Evolutionary conservation across 306 rosid species (phyloP).

Genomic region (Trifolium pratense): DNA sequence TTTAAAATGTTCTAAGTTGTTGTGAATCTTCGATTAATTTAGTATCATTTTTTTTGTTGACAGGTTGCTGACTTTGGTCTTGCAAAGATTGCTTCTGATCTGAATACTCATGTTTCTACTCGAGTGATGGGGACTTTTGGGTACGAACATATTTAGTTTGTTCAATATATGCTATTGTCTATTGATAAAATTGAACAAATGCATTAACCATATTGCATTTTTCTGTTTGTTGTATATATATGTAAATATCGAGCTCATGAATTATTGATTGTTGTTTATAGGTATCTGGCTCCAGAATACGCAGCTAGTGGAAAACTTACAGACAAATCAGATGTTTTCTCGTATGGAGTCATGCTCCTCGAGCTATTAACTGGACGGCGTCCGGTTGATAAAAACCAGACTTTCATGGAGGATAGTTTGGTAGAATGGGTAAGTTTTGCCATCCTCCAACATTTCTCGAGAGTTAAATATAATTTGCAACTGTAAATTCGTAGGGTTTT

Average conservation of each 20-base stretch:
- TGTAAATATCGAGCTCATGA: slow-evolving; percentile 32
- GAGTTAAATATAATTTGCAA: neutral
- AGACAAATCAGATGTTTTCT: slow-evolving; percentile 95
- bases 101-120: slow-evolving; percentile 92
- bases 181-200: slow-evolving; percentile 5
- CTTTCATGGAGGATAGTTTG: slow-evolving; percentile 86
- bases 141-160: slow-evolving; percentile 53
- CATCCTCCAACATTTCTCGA: slow-evolving; percentile 14
- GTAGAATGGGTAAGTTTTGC: slow-evolving; percentile 89
- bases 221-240: slow-evolving; percentile 2
- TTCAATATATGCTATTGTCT: slow-evolving; percentile 5
- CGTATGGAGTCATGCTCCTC: slow-evolving; percentile 91
- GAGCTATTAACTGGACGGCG: slow-evolving; percentile 89
- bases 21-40: neutral
- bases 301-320: slow-evolving; percentile 96
- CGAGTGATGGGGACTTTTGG: slow-evolving; percentile 99
- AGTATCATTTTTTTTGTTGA: slow-evolving; percentile 2
- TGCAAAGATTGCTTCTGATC: slow-evolving; percentile 81
- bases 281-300: slow-evolving; percentile 98
- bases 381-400: slow-evolving; percentile 73
- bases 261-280: slow-evolving; percentile 44
- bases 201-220: neutral
- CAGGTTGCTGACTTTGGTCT: slow-evolving; percentile 99
- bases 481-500: neutral
- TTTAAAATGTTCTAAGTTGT: slow-evolving; percentile 10